phyloP scores from a whole-genome alignment of 2,329 filamentous ascomycete species.

The Monosporascus sp. region DNA sequence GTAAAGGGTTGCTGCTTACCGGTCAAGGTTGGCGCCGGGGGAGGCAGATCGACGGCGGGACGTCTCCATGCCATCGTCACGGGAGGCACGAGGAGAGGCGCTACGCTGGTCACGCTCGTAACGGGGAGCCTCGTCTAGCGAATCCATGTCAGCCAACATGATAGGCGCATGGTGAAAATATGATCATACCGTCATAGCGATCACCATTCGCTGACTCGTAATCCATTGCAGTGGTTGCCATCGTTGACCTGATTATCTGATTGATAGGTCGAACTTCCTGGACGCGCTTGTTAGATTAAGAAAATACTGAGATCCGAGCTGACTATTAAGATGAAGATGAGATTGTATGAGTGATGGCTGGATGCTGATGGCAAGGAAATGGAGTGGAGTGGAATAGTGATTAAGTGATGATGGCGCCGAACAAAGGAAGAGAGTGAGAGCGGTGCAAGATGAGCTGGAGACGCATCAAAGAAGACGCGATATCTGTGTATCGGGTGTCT shows the following conservation, averaged over 20 bases:
- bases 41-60: slow-evolving; percentile 57
- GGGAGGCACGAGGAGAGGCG: slow-evolving; percentile 55
- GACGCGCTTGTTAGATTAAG: neutral
- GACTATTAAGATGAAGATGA: neutral
- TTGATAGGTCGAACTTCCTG: slow-evolving; percentile 4
- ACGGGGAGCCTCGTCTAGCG: slow-evolving; percentile 55
- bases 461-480: too few relatives aligned
- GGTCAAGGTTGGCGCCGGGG: slow-evolving; percentile 48
- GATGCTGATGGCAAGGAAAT: neutral
- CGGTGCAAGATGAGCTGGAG: too few relatives aligned
- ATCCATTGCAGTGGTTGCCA: slow-evolving; percentile 64
- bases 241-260: slow-evolving; percentile 23
- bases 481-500: too few relatives aligned
- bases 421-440: too few relatives aligned
- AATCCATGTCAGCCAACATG: slow-evolving; percentile 10
- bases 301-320: neutral
- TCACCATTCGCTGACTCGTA: slow-evolving; percentile 64
- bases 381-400: neutral
- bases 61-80: slow-evolving; percentile 54
- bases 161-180: neutral
- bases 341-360: too few relatives aligned
- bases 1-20: slow-evolving; percentile 31
- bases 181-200: slow-evolving; percentile 56
- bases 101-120: slow-evolving; percentile 64
- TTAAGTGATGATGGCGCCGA: too few relatives aligned